Evolutionary conservation across 495 filamentous ascomycete genomes (phyloP).

Genomic region (Penicillium paradoxum): DNA sequence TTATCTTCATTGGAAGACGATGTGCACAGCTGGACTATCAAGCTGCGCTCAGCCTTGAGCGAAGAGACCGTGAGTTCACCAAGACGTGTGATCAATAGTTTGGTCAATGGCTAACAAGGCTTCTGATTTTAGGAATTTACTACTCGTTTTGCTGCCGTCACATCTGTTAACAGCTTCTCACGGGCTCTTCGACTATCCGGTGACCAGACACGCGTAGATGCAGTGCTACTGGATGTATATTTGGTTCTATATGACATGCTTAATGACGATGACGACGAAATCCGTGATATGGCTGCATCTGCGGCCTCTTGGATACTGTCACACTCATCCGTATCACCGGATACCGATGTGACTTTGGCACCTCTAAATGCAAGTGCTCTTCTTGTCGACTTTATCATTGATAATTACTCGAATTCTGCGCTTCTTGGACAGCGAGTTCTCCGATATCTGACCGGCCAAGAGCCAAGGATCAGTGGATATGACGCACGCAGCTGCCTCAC

Average conservation of each 20-base stretch:
- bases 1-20: conserved; percentile 15
- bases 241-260: conserved; percentile 58
- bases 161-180: conserved; percentile 34
- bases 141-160: conserved; percentile 54
- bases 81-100: not conserved
- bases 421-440: conserved; percentile 28
- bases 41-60: conserved; percentile 34
- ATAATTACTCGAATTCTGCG: conserved; percentile 32
- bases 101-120: not conserved
- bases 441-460: conserved; percentile 27
- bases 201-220: conserved; percentile 24
- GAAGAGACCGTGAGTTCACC: conserved; percentile 40
- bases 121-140: conserved; percentile 53
- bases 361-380: conserved; percentile 45
- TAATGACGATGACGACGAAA: conserved; percentile 88
- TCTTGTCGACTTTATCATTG: conserved; percentile 41
- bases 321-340: conserved; percentile 28
- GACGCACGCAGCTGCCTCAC: conserved; percentile 6
- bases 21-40: conserved; percentile 28
- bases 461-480: conserved; percentile 23
- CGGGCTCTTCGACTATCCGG: conserved; percentile 22
- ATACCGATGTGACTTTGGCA: conserved; percentile 30
- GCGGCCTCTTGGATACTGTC: conserved; percentile 43
- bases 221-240: conserved; percentile 41
- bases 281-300: conserved; percentile 61